These are phyloP conservation scores for Castanospermum australe DNA, from an alignment of 306 rosid genomes.

Conservation along the genomic window DNA sequence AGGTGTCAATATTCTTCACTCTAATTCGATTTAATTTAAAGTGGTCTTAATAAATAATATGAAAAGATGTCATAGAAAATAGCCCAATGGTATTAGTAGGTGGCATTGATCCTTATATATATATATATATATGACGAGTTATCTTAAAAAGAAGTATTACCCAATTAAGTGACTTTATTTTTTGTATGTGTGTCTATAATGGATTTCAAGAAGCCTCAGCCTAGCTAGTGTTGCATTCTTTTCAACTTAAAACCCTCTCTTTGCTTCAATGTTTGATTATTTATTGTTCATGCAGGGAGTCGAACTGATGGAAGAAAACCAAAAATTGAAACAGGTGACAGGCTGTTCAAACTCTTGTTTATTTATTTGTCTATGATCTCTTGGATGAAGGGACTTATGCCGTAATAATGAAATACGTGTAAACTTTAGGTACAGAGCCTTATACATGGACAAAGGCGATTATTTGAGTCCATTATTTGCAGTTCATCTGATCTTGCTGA, in stretches of 20 bases:
- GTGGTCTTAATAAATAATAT: background rate
- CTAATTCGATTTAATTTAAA: background rate
- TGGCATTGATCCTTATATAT: background rate
- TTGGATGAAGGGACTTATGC: background rate
- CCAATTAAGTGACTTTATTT: background rate
- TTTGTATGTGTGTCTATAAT: background rate
- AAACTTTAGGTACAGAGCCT: slow-evolving; percentile 14
- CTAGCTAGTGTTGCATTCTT: background rate
- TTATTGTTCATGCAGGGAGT: slow-evolving; percentile 17
- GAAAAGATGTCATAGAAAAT: background rate
- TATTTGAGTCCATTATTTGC: slow-evolving; percentile 23
- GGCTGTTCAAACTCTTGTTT: background rate
- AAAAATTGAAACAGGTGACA: slow-evolving; percentile 29
- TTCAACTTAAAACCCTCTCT: background rate
- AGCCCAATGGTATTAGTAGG: background rate
- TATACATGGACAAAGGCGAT: slow-evolving; percentile 20
- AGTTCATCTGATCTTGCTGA: slow-evolving; percentile 32
- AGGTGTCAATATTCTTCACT: too few relatives aligned
- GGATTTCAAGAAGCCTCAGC: background rate
- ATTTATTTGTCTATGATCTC: background rate
- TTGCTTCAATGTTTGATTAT: background rate
- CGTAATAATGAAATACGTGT: background rate
- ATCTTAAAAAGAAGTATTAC: background rate
- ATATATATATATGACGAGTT: too few relatives aligned
- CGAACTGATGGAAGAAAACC: slow-evolving; percentile 28